Evolutionary conservation across 768 basidiomycete genomes (phyloP), one percentile per base, ranked within the genome.

Genomic region (Rhizopogon salebrosus): DNA sequence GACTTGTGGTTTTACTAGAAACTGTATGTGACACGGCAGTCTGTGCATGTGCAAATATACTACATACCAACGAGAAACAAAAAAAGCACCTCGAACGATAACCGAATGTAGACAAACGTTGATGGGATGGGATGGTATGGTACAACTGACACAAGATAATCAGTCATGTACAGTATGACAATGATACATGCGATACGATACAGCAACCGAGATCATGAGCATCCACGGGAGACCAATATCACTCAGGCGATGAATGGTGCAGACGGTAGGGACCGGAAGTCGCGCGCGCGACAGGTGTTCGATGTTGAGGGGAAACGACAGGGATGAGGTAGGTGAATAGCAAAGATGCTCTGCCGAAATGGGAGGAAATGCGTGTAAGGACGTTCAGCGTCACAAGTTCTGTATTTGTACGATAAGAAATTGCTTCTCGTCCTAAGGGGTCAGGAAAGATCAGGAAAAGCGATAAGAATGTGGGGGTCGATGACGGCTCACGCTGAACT

Each of bases 331-430:
- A 22, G 13, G 27, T 16, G 29, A 7, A 34, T 34, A 20, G 27
- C 27, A 45, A 45, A 6, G 29, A 31, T 45, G 29, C n/a, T 45
- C 42, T 43, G 13, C 6, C 18, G 16, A 34, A 46, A 14, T 34
- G 14, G 2, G 16, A n/a, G 20, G 16, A 1, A 8, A 14, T 29
- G 3, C 4, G 22, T 22, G 20, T 6, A 46, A 34, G 22, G 45
- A 46, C 45, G 45, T 22, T 31, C 45, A 22, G 45, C 45, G 45
- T 75, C 71, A 92, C 53, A 92, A 80, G 51, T 74, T 78, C 71
- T 92, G 87, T 55, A 93, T 95, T 72, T 98, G 94, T 27, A 84
- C 85, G 59, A 98, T 92, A 62, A 97, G 78, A 75, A 95, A 98
- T 60, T 93, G 91, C 66, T 98, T 98, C 80, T 98, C 94, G 68